phyloP scores from a whole-genome alignment of 176 grass and related monocot species.

The Olyra latifolia region DNA sequence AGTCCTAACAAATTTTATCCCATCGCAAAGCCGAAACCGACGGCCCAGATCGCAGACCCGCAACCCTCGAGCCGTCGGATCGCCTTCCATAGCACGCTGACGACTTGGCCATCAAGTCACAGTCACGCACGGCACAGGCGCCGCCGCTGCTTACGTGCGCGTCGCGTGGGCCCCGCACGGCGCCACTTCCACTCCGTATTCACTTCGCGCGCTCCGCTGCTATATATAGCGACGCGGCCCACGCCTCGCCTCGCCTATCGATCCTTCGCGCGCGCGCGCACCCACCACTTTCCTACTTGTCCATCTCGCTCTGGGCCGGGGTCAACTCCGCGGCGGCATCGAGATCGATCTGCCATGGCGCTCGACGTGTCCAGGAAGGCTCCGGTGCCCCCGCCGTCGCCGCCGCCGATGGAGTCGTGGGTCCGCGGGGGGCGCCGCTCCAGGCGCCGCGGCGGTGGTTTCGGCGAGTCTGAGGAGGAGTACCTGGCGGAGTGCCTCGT shows the following conservation, averaged over 20 bases:
- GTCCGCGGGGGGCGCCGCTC: constrained; percentile 33
- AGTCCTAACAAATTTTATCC: background rate
- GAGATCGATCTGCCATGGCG: constrained; percentile 39
- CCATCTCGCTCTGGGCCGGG: constrained; percentile 11
- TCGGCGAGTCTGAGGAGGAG: constrained; percentile 49
- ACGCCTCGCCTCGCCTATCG: background rate
- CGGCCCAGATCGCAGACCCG: background rate
- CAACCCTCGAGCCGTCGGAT: constrained; percentile 24
- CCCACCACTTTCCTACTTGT: constrained; percentile 54
- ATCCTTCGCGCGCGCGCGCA: constrained; percentile 35
- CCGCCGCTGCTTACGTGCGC: background rate
- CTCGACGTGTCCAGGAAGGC: constrained; percentile 34
- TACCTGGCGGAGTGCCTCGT: constrained; percentile 53
- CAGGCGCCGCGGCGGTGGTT: constrained; percentile 39
- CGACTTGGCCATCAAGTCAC: constrained; percentile 44
- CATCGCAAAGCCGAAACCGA: background rate
- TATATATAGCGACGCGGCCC: constrained; percentile 40
- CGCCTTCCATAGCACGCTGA: background rate
- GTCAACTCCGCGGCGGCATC: constrained; percentile 43
- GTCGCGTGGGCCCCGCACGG: background rate
- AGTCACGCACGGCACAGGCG: background rate
- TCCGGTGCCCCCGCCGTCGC: constrained; percentile 29
- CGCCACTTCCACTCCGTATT: no score
- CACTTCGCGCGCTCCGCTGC: background rate
- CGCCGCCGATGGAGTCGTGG: constrained; percentile 46